Conservation (phyloP, 345 rosid genomes). For the Erodium maritimum region DNA sequence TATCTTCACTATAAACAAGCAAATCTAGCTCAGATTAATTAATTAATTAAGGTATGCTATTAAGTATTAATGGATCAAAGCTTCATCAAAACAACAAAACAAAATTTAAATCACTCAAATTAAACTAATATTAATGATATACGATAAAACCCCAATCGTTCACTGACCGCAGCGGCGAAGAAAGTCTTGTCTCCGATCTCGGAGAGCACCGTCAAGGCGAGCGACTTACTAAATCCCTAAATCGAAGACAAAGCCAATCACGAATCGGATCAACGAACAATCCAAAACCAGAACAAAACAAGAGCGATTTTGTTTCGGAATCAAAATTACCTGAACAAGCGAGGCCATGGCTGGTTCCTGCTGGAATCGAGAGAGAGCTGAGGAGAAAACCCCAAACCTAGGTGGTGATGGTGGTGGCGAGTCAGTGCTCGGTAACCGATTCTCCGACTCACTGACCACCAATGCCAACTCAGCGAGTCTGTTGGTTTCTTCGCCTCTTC, state of each 20-base stretch:
- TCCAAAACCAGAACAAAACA: neutral
- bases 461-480: neutral
- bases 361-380: no score
- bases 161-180: constrained; percentile 90
- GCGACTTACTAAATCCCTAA: constrained; percentile 89
- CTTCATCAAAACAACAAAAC: no score
- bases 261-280: neutral
- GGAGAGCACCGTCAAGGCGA: constrained; percentile 89
- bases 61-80: no score
- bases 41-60: no score
- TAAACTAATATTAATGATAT: no score
- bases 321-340: constrained; percentile 40
- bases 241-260: neutral
- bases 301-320: neutral
- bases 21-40: neutral
- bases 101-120: neutral
- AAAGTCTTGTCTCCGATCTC: constrained; percentile 99
- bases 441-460: neutral
- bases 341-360: neutral
- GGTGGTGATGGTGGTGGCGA: neutral
- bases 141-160: neutral
- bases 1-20: neutral
- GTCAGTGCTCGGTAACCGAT: neutral
- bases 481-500: no score
- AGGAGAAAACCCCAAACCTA: neutral